Conservation (phyloP, 495 filamentous ascomycete species). For the Aspergillus homomorphus region DNA sequence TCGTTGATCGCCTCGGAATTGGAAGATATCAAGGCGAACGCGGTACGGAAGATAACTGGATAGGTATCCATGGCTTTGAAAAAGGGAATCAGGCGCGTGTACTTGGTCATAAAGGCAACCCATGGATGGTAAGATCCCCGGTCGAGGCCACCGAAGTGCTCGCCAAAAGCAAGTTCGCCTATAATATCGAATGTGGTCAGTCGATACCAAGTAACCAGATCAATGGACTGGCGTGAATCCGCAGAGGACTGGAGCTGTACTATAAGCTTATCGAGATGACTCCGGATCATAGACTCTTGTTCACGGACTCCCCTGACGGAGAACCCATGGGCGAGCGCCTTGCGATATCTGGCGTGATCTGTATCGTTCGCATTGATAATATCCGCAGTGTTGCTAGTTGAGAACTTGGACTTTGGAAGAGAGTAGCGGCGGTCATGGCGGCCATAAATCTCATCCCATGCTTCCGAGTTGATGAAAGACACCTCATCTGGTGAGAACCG, state of each 20-base stretch:
- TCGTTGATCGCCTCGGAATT: no score
- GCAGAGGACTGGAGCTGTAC: not conserved
- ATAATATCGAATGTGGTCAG: constrained; percentile 9
- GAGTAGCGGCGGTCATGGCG: not conserved
- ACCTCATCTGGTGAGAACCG: constrained; percentile 7
- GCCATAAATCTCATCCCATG: constrained; percentile 4
- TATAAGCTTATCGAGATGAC: constrained; percentile 41
- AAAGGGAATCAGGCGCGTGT: no score
- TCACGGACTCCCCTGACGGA: constrained; percentile 44
- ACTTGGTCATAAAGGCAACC: constrained; percentile 4
- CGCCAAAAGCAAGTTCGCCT: constrained; percentile 10
- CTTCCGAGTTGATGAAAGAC: not conserved
- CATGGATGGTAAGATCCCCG: not conserved
- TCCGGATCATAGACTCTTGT: constrained; percentile 34
- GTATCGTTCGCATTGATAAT: not conserved
- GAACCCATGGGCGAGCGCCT: constrained; percentile 43
- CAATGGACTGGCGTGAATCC: not conserved
- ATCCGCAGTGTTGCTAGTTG: not conserved
- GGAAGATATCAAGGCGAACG: no score
- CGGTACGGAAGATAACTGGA: constrained; percentile 1
- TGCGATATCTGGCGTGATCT: constrained; percentile 36
- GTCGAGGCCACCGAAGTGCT: constrained; percentile 2
- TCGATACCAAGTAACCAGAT: constrained; percentile 10
- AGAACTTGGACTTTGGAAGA: no score
- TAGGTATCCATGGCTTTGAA: constrained; percentile 1